Evolutionary conservation across 768 basidiomycete genomes (phyloP).

Genomic region (Mycena belliarum): DNA sequence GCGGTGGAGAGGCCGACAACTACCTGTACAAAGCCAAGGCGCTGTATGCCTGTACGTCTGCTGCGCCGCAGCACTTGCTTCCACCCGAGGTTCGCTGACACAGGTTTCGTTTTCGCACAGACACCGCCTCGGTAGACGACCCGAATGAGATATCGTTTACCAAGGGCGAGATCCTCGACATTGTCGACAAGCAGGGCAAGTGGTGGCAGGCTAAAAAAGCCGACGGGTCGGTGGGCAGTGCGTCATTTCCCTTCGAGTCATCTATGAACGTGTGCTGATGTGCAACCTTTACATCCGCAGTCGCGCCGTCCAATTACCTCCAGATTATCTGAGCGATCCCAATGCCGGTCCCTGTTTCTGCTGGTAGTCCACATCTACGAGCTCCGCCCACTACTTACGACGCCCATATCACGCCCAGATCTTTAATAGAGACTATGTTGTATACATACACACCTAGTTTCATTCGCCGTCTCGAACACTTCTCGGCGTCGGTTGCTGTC

Average conservation of each 20-base stretch:
- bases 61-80: conserved; percentile 11
- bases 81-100: conserved; percentile 24
- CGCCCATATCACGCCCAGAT: conserved; percentile 1
- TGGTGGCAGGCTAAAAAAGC: conserved; percentile 90
- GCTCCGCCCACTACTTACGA: conserved; percentile 15
- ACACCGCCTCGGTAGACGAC: conserved; percentile 92
- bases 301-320: conserved; percentile 85
- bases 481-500: not conserved
- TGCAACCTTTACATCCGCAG: conserved; percentile 35
- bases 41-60: conserved; percentile 78
- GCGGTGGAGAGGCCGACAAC: conserved; percentile 36
- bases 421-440: conserved; percentile 24
- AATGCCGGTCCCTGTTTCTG: not conserved
- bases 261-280: not conserved
- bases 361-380: conserved; percentile 23
- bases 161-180: conserved; percentile 91
- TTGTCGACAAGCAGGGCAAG: conserved; percentile 89
- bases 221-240: conserved; percentile 79
- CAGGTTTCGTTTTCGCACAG: conserved; percentile 40
- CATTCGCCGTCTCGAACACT: conserved; percentile 8
- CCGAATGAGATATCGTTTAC: conserved; percentile 93
- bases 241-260: conserved; percentile 34
- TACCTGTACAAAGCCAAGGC: conserved; percentile 83
- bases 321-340: conserved; percentile 60
- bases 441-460: conserved; percentile 22